Base-by-base conservation (phyloP, 352 stramenopile genomes). In the Aphanomyces stellatus region DNA sequence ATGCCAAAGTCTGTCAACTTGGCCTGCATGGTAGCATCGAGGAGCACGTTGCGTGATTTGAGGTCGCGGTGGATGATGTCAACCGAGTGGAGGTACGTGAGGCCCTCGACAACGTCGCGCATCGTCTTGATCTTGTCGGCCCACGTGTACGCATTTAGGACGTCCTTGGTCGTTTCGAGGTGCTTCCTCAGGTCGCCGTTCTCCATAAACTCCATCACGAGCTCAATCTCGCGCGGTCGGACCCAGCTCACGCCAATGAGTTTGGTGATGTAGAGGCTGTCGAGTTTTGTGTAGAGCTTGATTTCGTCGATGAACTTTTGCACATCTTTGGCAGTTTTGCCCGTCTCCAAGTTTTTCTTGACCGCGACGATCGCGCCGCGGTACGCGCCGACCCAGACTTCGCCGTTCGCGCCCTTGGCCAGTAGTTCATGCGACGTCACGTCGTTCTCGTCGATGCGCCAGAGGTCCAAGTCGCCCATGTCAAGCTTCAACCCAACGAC, bases 171-270 rank as follows among this genome's bases (percentile, higher is more conserved):
- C 13, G 76, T 43, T 2, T 76, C 67, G 0, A 88, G 65, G 53
- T 84, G 83, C 13, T 73, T 64, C 10, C 77, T 75, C 30, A 91
- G 28, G 60, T 91, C 82, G 0, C 82, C 80, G 7, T 74, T 73
- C 13, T 69, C 68, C 75, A 88, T 86, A 70, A 87, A 89, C 71
- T 89, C 80, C 43, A 88, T 87, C 1, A 91, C 60, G 7, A 74
- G 77, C 41, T 88, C 78, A 2, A 91, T 63, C n/a, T 63, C 55
- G 11, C 55, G 25, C 41, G 55, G 55, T 22, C 55, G 55, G 13
- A 63, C 2, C 55, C 55, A 63, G 2, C 55, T 63, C 17, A 51
- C 55, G 7, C 55, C 55, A 24, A 63, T 63, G 55, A 63, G 51
- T 28, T 63, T 63, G 17, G 55, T 63, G n/a, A 63, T 49, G 28